Base-by-base conservation (phyloP, 768 basidiomycete species). In the Auriscalpium microsporum region DNA sequence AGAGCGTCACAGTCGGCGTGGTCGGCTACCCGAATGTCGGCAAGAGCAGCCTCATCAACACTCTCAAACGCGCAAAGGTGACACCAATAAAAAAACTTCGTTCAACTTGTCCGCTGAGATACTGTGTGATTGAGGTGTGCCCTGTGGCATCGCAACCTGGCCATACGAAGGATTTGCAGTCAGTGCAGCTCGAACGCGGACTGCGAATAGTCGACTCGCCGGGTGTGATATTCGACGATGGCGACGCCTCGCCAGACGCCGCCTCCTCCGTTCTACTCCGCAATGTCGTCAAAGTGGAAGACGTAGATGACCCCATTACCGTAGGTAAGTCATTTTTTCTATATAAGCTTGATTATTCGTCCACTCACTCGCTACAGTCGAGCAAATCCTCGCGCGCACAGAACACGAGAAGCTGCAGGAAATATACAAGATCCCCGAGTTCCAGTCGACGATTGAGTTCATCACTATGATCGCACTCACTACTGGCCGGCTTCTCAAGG, bases 1-100 rank as follows among this genome's bases (percentile, higher is more conserved):
- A 84, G 35, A 87, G 82, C 59, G 75, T 91, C 50, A 93, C 90
- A 0, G 80, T 95, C 50, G 93, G 93, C 14, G 90, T 98, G 16
- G 90, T 97, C 4, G 95, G 95, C 1, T 95, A 93, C 70, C 95
- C 95, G 1, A 98, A 98, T 69, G 95, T 98, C 47, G 95, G 95
- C 13, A 98, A 98, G 73, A 94, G 91, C 55, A 89, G 85, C 64
- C 66, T 98, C 56, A 94, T 99, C 69, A 98, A 98, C 68, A 87
- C 90, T 45, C 72, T 99, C 51, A 94, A 93, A 70, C 73, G 92
- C 38, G 81, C 83, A 57, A 93, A 90, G 72, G 87, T 86, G 14
- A 38, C 28, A 55, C 34, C 38, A 16, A 28, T 28, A 28, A 3
- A 7, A 7, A 28, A 2, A 28, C 28, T 7, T 28, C 28, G 28